These are phyloP conservation scores for Chrysanthemum makinoi DNA, from an alignment of 129 eudicot species.

Conservation along the genomic window DNA sequence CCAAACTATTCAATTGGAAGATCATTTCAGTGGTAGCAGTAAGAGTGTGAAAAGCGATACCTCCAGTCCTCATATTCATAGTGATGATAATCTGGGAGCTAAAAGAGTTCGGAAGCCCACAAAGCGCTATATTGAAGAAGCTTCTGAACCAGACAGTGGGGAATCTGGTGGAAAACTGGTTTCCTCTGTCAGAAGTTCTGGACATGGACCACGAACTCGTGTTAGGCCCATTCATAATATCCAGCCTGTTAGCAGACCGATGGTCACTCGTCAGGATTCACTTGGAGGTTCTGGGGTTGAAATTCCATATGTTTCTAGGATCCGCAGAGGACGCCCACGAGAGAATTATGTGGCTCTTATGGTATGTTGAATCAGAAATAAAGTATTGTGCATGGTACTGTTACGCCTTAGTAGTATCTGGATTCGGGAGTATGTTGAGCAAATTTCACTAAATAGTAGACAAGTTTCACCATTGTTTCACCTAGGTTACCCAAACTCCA, in stretches of 20 bases:
- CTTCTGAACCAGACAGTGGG: conserved; percentile 64
- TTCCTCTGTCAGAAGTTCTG: conserved; percentile 40
- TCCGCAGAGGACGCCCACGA: conserved; percentile 93
- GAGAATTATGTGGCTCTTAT: conserved; percentile 66
- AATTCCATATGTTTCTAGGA: conserved; percentile 84
- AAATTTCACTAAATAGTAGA: too few species aligned
- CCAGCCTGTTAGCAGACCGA: conserved; percentile 47
- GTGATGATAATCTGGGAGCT: conserved; percentile 45
- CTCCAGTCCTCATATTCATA: conserved; percentile 30
- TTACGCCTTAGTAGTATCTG: too few species aligned
- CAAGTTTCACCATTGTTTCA: too few species aligned
- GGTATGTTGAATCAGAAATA: conserved; percentile 39
- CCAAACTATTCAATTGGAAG: conserved; percentile 37
- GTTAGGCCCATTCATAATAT: conserved; percentile 44
- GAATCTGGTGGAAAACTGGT: conserved; percentile 49
- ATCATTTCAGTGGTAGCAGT: conserved; percentile 29
- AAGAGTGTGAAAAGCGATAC: conserved; percentile 31
- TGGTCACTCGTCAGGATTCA: conserved; percentile 81
- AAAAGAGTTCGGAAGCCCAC: conserved; percentile 98
- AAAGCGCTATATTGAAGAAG: conserved; percentile 86
- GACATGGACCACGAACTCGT: conserved; percentile 35
- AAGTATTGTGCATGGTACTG: background rate
- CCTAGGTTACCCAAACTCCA: too few species aligned
- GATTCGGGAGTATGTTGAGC: too few species aligned
- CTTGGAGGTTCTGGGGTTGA: conserved; percentile 93